Evolutionary conservation across 2,329 filamentous ascomycete species (phyloP), one percentile per base, ranked within the genome.

Genomic region (Orbilia brochopaga): DNA sequence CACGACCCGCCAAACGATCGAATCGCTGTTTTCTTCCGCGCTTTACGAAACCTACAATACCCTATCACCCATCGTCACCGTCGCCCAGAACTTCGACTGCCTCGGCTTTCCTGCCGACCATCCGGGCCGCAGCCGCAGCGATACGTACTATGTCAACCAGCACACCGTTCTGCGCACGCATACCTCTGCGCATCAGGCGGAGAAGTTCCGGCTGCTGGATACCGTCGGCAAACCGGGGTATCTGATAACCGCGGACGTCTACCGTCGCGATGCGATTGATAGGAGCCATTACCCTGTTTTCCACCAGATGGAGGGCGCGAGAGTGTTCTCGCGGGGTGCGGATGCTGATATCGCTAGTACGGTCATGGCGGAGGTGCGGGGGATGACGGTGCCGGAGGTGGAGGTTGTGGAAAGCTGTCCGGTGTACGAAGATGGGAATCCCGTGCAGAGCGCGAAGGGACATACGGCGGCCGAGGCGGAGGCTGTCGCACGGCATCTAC

Each of bases 241-340:
- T 79, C 89, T 96, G 35, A 90, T 99, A 78, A 90, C 89, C 69
- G 94, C 93, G 23, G 94, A 99, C 79, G 94, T 99, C 17, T 99
- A 97, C 80, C 87, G 94, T 48, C 86, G 94, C 74, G 94, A 99
- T 85, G 92, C 93, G 64, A 89, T 99, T 77, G 94, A 99, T 80
- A 87, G 90, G 64, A 94, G 89, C 76, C 94, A 99, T 81, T 97
- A 97, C 80, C 94, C 94, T 0, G 87, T 96, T 67, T 99, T 99
- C 80, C 94, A 99, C 81, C 94, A 99, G 81, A 97, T 97, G 92
- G 94, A 99, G 79, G 93, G 92, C 11, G 93, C 93, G 7, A 85
- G 89, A 76, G 88, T 92, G 60, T 99, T 94, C 93, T 89, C 94
- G 78, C 86, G 91, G 78, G 85, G 85, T 50, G n/a, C 6, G 7